These are phyloP conservation scores for Termitomyces sp. DNA, from an alignment of 768 basidiomycete species.

Conservation along the genomic window DNA sequence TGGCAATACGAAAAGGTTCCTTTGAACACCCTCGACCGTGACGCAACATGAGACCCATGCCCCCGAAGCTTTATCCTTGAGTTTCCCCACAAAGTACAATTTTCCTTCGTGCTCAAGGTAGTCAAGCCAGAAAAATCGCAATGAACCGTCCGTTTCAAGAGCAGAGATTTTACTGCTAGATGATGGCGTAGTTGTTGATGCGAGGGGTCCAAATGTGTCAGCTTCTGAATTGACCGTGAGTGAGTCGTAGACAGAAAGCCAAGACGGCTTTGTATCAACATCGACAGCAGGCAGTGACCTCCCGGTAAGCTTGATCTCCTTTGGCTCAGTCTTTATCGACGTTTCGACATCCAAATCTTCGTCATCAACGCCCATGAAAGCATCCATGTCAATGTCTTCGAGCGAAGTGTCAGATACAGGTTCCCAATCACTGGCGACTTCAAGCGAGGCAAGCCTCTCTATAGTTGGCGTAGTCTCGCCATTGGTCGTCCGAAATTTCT, in stretches of 20 bases:
- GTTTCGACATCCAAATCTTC: constrained; percentile 37
- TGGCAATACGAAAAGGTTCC: constrained; percentile 88
- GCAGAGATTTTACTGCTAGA: constrained; percentile 44
- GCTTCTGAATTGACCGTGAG: constrained; percentile 49
- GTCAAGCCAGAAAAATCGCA: constrained; percentile 96
- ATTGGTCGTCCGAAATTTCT: constrained; percentile 47
- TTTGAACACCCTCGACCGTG: constrained; percentile 76
- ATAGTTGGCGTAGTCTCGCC: constrained; percentile 47
- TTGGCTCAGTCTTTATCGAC: constrained; percentile 24
- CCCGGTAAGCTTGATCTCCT: constrained; percentile 17
- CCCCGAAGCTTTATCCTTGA: constrained; percentile 67
- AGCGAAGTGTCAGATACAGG: constrained; percentile 33
- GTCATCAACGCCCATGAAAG: constrained; percentile 55
- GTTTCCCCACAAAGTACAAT: constrained; percentile 87
- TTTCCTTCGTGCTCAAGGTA: constrained; percentile 83
- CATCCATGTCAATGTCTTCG: constrained; percentile 56
- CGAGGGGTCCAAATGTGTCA: constrained; percentile 51
- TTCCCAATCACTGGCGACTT: constrained; percentile 46
- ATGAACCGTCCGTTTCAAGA: constrained; percentile 76
- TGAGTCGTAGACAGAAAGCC: constrained; percentile 74
- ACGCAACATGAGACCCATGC: constrained; percentile 83
- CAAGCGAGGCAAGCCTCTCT: constrained; percentile 52
- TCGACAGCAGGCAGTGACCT: constrained; percentile 29
- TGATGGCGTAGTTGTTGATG: constrained; percentile 25
- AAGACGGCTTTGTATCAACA: constrained; percentile 44